These are phyloP conservation scores for Podospora anserina DNA, from an alignment of 495 filamentous ascomycete genomes.

Conservation along the genomic window DNA sequence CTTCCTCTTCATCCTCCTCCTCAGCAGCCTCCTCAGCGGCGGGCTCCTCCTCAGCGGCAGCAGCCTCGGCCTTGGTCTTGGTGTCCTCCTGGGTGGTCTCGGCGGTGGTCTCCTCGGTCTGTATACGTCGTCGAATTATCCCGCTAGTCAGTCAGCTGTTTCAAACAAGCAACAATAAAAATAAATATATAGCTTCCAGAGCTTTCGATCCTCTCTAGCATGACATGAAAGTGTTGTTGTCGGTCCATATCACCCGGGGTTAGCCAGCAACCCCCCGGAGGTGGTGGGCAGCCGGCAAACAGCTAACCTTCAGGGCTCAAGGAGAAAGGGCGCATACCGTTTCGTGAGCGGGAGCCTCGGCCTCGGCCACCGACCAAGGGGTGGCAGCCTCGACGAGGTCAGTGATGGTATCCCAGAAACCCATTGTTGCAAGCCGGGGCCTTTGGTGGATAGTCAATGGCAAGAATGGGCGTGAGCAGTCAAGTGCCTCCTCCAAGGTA, in stretches of 20 bases:
- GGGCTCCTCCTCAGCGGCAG: slow-evolving; percentile 46
- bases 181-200: too few species aligned
- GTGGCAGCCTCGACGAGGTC: slow-evolving; percentile 54
- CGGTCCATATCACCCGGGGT: neutral
- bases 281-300: neutral
- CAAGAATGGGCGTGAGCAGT: slow-evolving; percentile 29
- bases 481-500: slow-evolving; percentile 8
- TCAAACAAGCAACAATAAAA: neutral
- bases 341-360: slow-evolving; percentile 47
- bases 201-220: too few species aligned
- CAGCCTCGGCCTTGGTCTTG: slow-evolving; percentile 51
- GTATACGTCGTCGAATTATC: neutral
- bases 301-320: slow-evolving; percentile 6
- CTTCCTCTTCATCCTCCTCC: slow-evolving; percentile 50
- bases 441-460: slow-evolving; percentile 39
- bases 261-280: neutral
- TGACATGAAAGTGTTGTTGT: too few species aligned
- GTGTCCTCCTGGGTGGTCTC: slow-evolving; percentile 48
- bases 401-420: slow-evolving; percentile 54
- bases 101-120: slow-evolving; percentile 30
- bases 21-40: slow-evolving; percentile 48
- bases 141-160: slow-evolving; percentile 5
- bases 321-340: slow-evolving; percentile 24
- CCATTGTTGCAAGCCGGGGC: slow-evolving; percentile 44
- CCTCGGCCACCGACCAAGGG: slow-evolving; percentile 55